Conservation (phyloP, 768 basidiomycete species). For the Lactarius vividus region DNA sequence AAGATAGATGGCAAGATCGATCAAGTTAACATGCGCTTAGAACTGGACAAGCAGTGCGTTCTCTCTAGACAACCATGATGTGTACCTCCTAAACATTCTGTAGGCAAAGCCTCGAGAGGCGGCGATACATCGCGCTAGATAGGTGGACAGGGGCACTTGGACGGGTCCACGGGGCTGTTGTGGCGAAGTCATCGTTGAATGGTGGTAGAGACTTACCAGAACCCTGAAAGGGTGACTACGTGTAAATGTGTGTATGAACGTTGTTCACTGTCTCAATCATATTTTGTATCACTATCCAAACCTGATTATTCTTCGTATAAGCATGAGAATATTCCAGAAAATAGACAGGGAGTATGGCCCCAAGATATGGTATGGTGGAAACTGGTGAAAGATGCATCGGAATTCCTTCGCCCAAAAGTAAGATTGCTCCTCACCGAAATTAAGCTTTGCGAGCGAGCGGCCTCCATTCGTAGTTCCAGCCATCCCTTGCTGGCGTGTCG, state of each 20-base stretch:
- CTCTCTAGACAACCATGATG: background rate
- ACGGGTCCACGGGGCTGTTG: conserved; percentile 69
- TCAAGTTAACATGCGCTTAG: conserved; percentile 90
- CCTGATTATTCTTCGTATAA: background rate
- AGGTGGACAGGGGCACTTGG: conserved; percentile 85
- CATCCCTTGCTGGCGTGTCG: conserved; percentile 75
- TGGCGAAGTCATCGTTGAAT: conserved; percentile 58
- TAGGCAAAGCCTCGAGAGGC: conserved; percentile 86
- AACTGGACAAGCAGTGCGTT: conserved; percentile 82
- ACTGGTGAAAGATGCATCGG: background rate
- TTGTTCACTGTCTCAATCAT: conserved; percentile 14
- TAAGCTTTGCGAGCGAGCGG: conserved; percentile 35
- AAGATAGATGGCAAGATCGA: conserved; percentile 96
- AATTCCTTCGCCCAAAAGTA: background rate
- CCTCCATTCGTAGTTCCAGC: conserved; percentile 89
- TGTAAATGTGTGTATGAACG: conserved; percentile 5
- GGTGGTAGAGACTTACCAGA: conserved; percentile 21
- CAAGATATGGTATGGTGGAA: background rate
- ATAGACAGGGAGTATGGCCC: background rate
- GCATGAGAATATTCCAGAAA: background rate
- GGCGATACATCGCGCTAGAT: conserved; percentile 75
- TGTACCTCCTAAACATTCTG: conserved; percentile 17
- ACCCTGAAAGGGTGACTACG: conserved; percentile 5
- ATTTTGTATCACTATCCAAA: conserved; percentile 19
- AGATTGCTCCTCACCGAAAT: conserved; percentile 8